Conservation (phyloP, 169 alveolate species). For the Eimeria acervulina region DNA sequence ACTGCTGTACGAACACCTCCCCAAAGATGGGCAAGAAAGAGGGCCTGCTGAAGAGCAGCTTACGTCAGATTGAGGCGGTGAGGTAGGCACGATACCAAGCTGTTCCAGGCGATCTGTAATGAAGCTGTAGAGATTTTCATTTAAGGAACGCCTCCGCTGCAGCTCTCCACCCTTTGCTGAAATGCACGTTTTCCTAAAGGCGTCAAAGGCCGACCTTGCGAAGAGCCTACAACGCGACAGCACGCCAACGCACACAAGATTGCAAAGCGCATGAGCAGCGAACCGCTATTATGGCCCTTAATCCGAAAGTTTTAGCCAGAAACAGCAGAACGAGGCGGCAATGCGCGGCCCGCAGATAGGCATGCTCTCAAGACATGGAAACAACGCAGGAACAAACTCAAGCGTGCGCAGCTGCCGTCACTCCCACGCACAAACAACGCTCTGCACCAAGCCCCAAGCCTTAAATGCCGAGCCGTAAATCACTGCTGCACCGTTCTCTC, state of each 20-base stretch:
- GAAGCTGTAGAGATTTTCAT: slow-evolving; percentile 71
- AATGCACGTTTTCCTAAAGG: slow-evolving; percentile 62
- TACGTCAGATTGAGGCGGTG: background rate
- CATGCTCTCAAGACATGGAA: background rate
- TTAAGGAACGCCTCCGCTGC: slow-evolving; percentile 31
- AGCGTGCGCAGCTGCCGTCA: background rate
- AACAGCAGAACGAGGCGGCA: background rate
- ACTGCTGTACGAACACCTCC: background rate
- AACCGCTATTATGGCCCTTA: background rate
- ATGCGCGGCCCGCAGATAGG: background rate
- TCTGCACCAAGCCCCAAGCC: background rate
- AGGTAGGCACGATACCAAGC: slow-evolving; percentile 54
- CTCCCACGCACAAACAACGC: background rate
- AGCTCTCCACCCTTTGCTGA: slow-evolving; percentile 53
- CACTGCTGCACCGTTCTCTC: background rate
- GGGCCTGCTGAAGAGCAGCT: background rate
- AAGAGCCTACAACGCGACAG: slow-evolving; percentile 1
- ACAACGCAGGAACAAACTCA: background rate
- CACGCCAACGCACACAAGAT: background rate
- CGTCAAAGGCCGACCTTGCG: slow-evolving; percentile 63
- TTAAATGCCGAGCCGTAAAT: too few relatives aligned
- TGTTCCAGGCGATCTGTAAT: slow-evolving; percentile 54
- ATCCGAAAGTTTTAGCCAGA: background rate
- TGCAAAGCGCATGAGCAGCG: background rate
- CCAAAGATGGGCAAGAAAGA: background rate